Evolutionary conservation across 768 basidiomycete species (phyloP), one percentile per base, ranked within the genome.

Genomic region (Candolleomyces eurysporus): DNA sequence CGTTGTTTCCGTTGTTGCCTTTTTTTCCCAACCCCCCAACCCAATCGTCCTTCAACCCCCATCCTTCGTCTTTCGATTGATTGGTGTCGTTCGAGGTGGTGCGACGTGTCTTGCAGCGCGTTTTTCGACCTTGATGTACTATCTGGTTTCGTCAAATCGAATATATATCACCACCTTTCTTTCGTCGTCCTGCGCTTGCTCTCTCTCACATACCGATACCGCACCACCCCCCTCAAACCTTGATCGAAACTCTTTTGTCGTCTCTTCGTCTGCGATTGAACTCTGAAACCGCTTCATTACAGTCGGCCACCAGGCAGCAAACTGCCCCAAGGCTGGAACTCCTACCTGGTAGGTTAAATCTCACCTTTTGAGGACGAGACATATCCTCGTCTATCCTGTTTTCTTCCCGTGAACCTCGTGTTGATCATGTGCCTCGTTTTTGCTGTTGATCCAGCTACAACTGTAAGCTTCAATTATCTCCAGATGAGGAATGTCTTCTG

Each of bases 241-340:
- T 36, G 36, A 36, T 60, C 36, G 5, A 53, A 63, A 59, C 62
- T 59, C 61, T 60, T 46, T 60, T 63, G 53, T 55, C 61, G 58
- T 39, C 57, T 53, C 51, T 45, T 48, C 60, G 39, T 42, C 31
- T 57, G 48, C 51, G 49, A 46, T 32, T 62, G 59, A 45, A 30
- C 64, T 50, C 53, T 56, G 48, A 49, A 60, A 52, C 36, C 43
- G 36, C 60, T 58, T 63, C 66, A 57, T 65, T 65, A 42, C 73
- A 92, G 91, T 87, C 76, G 91, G 92, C 64, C 92, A 94, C 76
- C 91, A 91, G 82, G 91, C 91, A 62, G 86, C 89, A 43, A 79
- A 72, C 68, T 94, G 93, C 81, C 92, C 93, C 59, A 93, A 91
- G 70, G 88, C 91, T 61, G 92, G 91, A 60, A 92, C 89, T 57